Conservation (phyloP, 2,329 filamentous ascomycete genomes). For the Phaeomoniella chlamydospora region DNA sequence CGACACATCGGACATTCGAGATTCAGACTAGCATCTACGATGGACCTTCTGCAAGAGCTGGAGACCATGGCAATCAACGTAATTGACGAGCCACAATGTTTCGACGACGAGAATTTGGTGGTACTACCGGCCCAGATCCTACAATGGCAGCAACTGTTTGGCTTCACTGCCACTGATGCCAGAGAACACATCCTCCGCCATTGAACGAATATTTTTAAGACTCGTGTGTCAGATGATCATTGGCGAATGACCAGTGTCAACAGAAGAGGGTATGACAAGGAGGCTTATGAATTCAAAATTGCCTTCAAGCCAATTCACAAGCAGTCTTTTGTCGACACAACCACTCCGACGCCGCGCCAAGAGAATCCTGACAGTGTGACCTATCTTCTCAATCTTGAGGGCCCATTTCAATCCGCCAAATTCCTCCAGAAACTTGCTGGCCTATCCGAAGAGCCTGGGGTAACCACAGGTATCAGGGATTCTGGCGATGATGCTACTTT, state of each 20-base stretch:
- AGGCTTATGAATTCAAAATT: slow-evolving; percentile 21
- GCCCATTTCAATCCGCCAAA: slow-evolving; percentile 8
- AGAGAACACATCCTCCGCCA: slow-evolving; percentile 16
- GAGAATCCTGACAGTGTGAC: slow-evolving; percentile 1
- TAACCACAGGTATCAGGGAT: slow-evolving; percentile 9
- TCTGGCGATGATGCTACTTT: slow-evolving; percentile 9
- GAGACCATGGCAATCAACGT: slow-evolving; percentile 12
- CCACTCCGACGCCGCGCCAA: too few relatives aligned
- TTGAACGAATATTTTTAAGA: slow-evolving; percentile 17
- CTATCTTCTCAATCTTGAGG: slow-evolving; percentile 14
- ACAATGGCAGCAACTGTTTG: slow-evolving; percentile 21
- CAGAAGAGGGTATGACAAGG: slow-evolving; percentile 20
- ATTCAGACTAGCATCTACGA: too few relatives aligned
- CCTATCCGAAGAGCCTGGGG: slow-evolving; percentile 6
- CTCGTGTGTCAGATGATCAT: slow-evolving; percentile 19
- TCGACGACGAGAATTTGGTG: slow-evolving; percentile 2
- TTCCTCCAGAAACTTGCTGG: slow-evolving; percentile 9
- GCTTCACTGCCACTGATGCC: slow-evolving; percentile 16
- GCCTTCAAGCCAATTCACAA: slow-evolving; percentile 2
- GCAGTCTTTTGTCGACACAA: neutral
- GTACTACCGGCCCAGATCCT: slow-evolving; percentile 8
- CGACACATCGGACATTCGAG: too few relatives aligned
- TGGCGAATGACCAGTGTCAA: slow-evolving; percentile 17
- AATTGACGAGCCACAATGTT: slow-evolving; percentile 3
- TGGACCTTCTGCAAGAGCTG: slow-evolving; percentile 13